Evolutionary conservation across 768 basidiomycete genomes (phyloP).

Genomic region (Amanita pseudoporphyria): DNA sequence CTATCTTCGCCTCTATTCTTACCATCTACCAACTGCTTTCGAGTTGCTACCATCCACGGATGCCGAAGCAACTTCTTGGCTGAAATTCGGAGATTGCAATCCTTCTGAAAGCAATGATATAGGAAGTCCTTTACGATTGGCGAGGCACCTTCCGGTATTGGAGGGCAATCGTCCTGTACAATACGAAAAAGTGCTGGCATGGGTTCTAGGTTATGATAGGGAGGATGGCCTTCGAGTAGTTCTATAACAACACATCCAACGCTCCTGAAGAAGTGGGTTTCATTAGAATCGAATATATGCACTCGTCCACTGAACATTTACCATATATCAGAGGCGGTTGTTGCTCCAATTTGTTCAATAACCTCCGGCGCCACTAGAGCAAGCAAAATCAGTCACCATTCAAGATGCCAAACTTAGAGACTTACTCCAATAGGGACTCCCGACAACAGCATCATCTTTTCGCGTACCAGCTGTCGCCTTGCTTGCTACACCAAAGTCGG

Average conservation of each 20-base stretch:
- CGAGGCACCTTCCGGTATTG: constrained; percentile 91
- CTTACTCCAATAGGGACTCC: constrained; percentile 97
- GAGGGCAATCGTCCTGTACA: constrained; percentile 96
- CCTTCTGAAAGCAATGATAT: constrained; percentile 97
- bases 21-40: constrained; percentile 55
- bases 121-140: constrained; percentile 96
- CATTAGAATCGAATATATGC: not conserved
- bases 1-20: constrained; percentile 23
- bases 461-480: constrained; percentile 57
- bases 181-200: constrained; percentile 99
- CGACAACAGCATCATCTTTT: constrained; percentile 87
- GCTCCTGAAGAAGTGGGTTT: constrained; percentile 37
- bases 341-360: constrained; percentile 95
- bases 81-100: constrained; percentile 86
- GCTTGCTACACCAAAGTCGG: constrained; percentile 95
- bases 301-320: constrained; percentile 9
- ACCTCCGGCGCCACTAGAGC: constrained; percentile 92
- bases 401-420: constrained; percentile 11
- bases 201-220: constrained; percentile 91
- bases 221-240: constrained; percentile 83
- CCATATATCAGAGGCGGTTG: constrained; percentile 96
- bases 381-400: constrained; percentile 4
- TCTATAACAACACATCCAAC: constrained; percentile 99
- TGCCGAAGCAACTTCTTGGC: constrained; percentile 89
- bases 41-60: constrained; percentile 90